phyloP scores from a whole-genome alignment of 23 red algal species.

The Gracilariopsis chorda region DNA sequence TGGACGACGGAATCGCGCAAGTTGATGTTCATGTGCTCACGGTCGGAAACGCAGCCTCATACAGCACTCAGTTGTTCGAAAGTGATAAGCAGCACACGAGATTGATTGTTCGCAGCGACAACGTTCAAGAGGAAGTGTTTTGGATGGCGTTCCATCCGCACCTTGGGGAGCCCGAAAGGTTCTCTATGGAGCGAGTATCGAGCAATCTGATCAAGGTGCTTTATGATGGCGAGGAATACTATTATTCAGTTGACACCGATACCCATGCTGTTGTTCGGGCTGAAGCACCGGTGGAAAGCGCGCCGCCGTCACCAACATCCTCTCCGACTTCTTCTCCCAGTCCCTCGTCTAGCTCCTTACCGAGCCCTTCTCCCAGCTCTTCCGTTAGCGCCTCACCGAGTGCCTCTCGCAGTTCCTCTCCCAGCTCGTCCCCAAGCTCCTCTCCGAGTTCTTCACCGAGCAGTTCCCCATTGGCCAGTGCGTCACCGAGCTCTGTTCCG shows the following conservation, averaged over 20 bases:
- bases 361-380: too few species aligned
- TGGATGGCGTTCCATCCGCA: slow-evolving; percentile 33
- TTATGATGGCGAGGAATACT: slow-evolving; percentile 4
- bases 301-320: background rate
- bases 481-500: background rate
- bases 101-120: slow-evolving; percentile 3
- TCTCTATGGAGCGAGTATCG: background rate
- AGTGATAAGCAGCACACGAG: background rate
- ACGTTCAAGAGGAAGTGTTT: background rate
- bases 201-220: background rate
- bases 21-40: slow-evolving; percentile 14
- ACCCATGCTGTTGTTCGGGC: background rate
- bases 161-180: background rate
- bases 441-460: too few species aligned
- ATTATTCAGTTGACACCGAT: slow-evolving; percentile 6
- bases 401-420: too few species aligned
- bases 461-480: too few species aligned
- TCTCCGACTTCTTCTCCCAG: too few species aligned
- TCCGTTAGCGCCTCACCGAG: too few species aligned
- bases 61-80: background rate
- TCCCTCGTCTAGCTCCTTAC: too few species aligned
- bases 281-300: background rate
- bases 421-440: too few species aligned
- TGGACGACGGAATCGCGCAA: background rate
- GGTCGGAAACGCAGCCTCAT: background rate